These are phyloP conservation scores for Chrysanthemum seticuspe DNA, from an alignment of 129 eudicot species.

Conservation along the genomic window DNA sequence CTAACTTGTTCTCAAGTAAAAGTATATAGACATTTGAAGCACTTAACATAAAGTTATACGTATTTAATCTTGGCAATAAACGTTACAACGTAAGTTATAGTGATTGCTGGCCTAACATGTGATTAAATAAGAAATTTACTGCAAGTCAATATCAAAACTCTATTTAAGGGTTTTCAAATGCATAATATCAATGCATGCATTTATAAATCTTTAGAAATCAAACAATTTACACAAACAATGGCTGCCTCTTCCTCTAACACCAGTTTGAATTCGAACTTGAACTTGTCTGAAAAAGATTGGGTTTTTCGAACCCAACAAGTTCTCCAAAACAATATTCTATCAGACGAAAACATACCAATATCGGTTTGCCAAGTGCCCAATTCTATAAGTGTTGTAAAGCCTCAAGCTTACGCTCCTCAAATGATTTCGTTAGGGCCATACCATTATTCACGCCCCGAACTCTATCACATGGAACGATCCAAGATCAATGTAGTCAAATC, in stretches of 20 bases:
- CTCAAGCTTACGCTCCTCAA: conserved; percentile 44
- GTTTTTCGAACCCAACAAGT: conserved; percentile 14
- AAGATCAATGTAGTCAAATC: conserved; percentile 30
- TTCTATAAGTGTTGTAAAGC: conserved; percentile 20
- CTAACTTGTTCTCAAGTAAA: background rate
- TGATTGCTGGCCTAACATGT: conserved; percentile 10
- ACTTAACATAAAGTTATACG: conserved; percentile 14
- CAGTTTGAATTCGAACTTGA: conserved; percentile 11
- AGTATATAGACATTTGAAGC: background rate
- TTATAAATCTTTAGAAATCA: background rate
- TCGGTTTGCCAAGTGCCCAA: conserved; percentile 33
- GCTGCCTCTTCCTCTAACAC: conserved; percentile 20
- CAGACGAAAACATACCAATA: conserved; percentile 2
- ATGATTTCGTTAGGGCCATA: conserved; percentile 29
- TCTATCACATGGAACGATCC: conserved; percentile 29
- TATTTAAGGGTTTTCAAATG: background rate
- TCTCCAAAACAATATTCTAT: conserved; percentile 2
- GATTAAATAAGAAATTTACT: background rate
- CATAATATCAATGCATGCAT: background rate
- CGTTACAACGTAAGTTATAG: conserved; percentile 13
- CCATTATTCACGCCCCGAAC: conserved; percentile 27
- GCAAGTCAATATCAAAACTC: background rate
- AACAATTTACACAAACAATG: conserved; percentile 8
- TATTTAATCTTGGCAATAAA: conserved; percentile 10
- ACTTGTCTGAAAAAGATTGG: conserved; percentile 28